phyloP scores from a whole-genome alignment of 345 rosid species.

The Turnera subulata region DNA sequence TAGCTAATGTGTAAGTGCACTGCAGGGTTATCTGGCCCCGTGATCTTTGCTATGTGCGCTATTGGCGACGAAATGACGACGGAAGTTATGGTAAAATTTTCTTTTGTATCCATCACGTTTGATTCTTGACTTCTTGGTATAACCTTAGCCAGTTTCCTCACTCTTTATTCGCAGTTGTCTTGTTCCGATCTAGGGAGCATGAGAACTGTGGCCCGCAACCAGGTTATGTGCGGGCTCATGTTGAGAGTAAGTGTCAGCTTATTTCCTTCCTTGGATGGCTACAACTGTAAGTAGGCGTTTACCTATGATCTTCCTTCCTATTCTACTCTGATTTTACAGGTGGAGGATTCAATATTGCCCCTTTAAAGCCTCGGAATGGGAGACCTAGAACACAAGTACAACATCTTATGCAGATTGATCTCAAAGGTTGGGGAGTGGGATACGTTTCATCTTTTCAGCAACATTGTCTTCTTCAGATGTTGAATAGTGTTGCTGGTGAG shows the following conservation, averaged over 20 bases:
- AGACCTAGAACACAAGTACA: slow-evolving; percentile 90
- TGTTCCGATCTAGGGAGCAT: slow-evolving; percentile 98
- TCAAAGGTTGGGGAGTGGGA: slow-evolving; percentile 97
- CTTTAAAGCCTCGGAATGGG: slow-evolving; percentile 78
- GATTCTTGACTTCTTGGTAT: slow-evolving; percentile 14
- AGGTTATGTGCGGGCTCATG: slow-evolving; percentile 92
- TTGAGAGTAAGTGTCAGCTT: slow-evolving; percentile 67
- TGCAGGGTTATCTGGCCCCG: slow-evolving; percentile 98
- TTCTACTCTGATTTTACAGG: slow-evolving; percentile 44
- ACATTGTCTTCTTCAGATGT: slow-evolving; percentile 96
- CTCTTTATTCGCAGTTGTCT: slow-evolving; percentile 62
- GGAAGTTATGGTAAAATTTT: slow-evolving; percentile 84
- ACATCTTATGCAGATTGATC: slow-evolving; percentile 94
- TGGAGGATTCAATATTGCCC: slow-evolving; percentile 95
- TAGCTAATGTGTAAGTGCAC: too few relatives aligned
- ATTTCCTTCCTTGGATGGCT: slow-evolving; percentile 5
- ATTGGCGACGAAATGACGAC: slow-evolving; percentile 98
- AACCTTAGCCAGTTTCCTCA: slow-evolving; percentile 16
- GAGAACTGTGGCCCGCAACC: slow-evolving; percentile 87
- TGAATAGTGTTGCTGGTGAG: slow-evolving; percentile 94
- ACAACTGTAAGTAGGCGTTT: slow-evolving; percentile 5
- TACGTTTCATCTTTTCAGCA: slow-evolving; percentile 91
- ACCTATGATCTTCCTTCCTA: background rate
- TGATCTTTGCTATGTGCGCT: slow-evolving; percentile 97
- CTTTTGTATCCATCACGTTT: slow-evolving; percentile 8